Base-by-base conservation (phyloP, 164 flowering plant species). In the Akebia trifoliata region DNA sequence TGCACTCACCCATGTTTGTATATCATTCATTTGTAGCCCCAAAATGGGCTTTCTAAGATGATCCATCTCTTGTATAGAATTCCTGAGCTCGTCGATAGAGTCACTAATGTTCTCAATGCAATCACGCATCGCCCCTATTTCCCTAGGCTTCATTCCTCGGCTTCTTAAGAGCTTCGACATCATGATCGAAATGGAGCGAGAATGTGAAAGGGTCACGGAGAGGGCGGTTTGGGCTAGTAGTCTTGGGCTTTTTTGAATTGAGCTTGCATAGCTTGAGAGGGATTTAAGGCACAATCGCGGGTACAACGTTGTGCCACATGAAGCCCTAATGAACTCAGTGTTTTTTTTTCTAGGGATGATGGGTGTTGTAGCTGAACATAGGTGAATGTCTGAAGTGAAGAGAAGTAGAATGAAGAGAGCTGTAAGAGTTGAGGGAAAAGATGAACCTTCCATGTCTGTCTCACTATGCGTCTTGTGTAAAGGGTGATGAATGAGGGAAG, bases 1-100 rank as follows among this genome's bases (percentile, higher is more conserved):
- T 2, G 95, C 90, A 62, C 95, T 87, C 18, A 84, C 81, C 86
- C 90, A 84, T 10, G 95, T 84, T 53, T 78, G 78, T n/a, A 84
- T 59, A 52, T 82, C 73, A 56, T 24, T 81, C 54, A 83, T 80
- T 25, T 57, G 36, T 18, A 62, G 4, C 47, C 28, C 69, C 24
- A 72, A 75, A 10, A 78, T 32, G 0, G 62, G 30, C 1, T 69
- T 70, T 1, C 22, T 51, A 8, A 74, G 37, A 4, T 55, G 59
- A 24, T 43, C 67, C 80, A 83, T 79, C 72, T 86, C 86, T 4
- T 36, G 69, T 1, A 79, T 28, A 0, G 90, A 78, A 18, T 42
- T 69, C 36, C 56, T 49, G 2, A 86, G 70, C 57, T 69, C 69
- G 48, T 76, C 74, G 1, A 86, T 66, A 5, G 80, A 51, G 63